Evolutionary conservation across 176 grass and related monocot species (phyloP), one percentile per base, ranked within the genome.

Genomic region (Saccharum spontaneum): DNA sequence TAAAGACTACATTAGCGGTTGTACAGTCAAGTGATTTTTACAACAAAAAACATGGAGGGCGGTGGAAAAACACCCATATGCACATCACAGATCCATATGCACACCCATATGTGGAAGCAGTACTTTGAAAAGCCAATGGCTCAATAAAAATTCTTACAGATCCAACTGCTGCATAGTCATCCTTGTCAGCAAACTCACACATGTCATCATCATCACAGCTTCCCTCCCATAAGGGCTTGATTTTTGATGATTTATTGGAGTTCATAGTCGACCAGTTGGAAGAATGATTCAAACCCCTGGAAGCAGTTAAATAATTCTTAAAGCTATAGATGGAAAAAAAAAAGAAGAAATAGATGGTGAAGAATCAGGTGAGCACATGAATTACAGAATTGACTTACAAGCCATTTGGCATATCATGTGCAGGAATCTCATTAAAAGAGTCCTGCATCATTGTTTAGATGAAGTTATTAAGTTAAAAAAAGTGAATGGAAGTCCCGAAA

Each of bases 181-280:
- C 83, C 62, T 81, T 87, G 70, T 96, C 93, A 59, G 89, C 78
- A 87, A 94, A 83, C 74, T 86, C 89, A 86, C 91, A 96, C 79
- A 94, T 99, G 57, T 91, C 93, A 77, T 94, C 91, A 18, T 95
- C 88, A 78, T 87, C 87, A 87, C 85, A 87, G 76, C 77, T 89
- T 33, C 78, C 78, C 67, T 92, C 86, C 93, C 93, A 94, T 39
- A 92, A 90, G 20, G 93, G 88, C 73, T 83, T 91, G 88, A 52
- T 86, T 75, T 68, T 73, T 10, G 83, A 86, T 62, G 89, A 77
- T 59, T 79, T 90, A 39, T 87, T 75, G 63, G 90, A 89, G 62
- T 90, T 88, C 44, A 83, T 82, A 44, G 87, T 87, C 8, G 75
- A 75, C 79, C 66, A 84, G 76, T 91, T 94, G 88, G 74, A 65